A percentile compares a stretch with the other conserved stretches of the same genome.
phyloP scores from a whole-genome alignment of 2,329 filamentous ascomycete genomes.

The Annulohypoxylon truncatum region DNA sequence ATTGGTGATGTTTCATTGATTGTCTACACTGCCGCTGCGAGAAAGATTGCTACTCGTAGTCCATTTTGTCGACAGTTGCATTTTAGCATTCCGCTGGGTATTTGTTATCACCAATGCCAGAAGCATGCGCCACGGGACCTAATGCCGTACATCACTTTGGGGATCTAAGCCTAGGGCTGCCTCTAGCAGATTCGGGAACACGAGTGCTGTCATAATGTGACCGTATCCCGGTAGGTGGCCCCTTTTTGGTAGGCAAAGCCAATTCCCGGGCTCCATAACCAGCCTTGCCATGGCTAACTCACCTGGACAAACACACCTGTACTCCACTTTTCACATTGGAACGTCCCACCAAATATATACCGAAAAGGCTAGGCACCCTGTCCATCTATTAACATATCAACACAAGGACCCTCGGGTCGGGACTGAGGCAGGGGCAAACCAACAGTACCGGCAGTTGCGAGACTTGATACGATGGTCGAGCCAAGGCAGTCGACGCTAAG shows the following conservation, averaged over 20 bases:
- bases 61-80: not conserved
- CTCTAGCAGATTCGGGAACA: constrained; percentile 1
- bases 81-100: not conserved
- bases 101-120: not conserved
- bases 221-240: not conserved
- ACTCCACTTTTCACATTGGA: not conserved
- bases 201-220: constrained; percentile 5
- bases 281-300: constrained; percentile 1
- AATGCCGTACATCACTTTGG: constrained; percentile 1
- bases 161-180: constrained; percentile 7
- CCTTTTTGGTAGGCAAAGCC: constrained; percentile 5
- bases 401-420: not conserved
- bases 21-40: not conserved
- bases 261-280: not conserved
- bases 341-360: constrained; percentile 26
- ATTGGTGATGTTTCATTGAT: not conserved
- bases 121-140: not conserved
- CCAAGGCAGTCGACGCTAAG: constrained; percentile 1
- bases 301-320: not conserved
- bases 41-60: not conserved
- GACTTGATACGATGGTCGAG: not conserved
- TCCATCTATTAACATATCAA: constrained; percentile 1
- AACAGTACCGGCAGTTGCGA: constrained; percentile 13
- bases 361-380: constrained; percentile 16
- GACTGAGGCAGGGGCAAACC: not conserved